A percentile compares a stretch with the other conserved stretches of the same genome.
phyloP scores from a whole-genome alignment of 305 asterid species.

The Fraxinus dipetala region DNA sequence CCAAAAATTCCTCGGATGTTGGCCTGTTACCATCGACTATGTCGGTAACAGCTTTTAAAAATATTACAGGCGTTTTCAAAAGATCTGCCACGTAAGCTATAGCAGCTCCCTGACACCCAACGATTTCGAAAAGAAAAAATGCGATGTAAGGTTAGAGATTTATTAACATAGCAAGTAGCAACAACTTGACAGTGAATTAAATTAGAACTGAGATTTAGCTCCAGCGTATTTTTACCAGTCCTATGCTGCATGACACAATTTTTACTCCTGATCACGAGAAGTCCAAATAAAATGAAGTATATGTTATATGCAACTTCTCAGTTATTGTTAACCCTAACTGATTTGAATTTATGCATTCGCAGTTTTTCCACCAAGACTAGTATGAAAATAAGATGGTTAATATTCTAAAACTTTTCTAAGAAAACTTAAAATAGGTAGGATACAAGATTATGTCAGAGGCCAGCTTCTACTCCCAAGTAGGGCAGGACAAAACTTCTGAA shows the following conservation, averaged over 20 bases:
- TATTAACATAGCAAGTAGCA: background rate
- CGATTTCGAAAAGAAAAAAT: slow-evolving; percentile 1
- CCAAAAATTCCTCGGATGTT: slow-evolving; percentile 81
- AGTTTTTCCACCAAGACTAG: background rate
- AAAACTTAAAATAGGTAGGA: background rate
- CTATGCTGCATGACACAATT: background rate
- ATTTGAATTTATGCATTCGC: background rate
- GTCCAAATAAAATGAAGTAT: background rate
- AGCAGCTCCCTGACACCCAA: slow-evolving; percentile 79
- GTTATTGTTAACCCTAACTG: background rate
- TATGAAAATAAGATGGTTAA: background rate
- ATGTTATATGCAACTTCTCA: background rate
- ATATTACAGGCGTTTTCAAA: slow-evolving; percentile 69
- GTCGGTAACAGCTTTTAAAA: slow-evolving; percentile 89
- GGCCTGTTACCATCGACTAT: slow-evolving; percentile 89
- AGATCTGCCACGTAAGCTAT: slow-evolving; percentile 93
- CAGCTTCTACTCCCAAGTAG: background rate
- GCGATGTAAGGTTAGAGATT: background rate
- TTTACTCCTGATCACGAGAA: background rate
- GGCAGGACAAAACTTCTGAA: no score
- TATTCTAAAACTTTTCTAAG: background rate
- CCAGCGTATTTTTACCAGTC: background rate
- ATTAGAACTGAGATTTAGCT: background rate
- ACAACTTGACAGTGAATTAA: background rate
- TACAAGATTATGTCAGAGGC: background rate